Evolutionary conservation across 2,329 filamentous ascomycete genomes (phyloP), one percentile per base, ranked within the genome.

Genomic region (Aquanectria penicillioides): DNA sequence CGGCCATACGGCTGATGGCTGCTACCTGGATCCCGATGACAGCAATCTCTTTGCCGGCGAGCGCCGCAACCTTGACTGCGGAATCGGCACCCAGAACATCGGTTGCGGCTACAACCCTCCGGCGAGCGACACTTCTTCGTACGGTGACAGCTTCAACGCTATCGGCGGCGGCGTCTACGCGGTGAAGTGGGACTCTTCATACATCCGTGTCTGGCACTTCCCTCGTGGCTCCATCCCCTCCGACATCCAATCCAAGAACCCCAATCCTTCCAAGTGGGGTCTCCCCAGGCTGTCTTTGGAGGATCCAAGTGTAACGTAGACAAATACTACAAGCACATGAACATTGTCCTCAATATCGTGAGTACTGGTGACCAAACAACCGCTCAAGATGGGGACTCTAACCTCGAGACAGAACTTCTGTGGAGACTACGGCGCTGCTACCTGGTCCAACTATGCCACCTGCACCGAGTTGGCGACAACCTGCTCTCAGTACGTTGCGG

Each of bases 191-290:
- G 89, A 89, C 46, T 77, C 80, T 9, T 75, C 84, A 2, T 84
- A 82, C 54, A 90, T 96, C 72, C 87, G 83, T 54, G 81, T 95
- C 62, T 96, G 89, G 87, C 91, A 91, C 78, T 96, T 93, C 74
- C 79, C 87, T 2, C 85, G 89, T n/a, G 77, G 75, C 25, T 71
- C 74, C 8, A 84, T 94, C 34, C 92, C 93, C 0, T 69, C 74
- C 0, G 89, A 95, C 69, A 88, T 94, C 46, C 73, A 76, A 5
- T 74, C 75, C 26, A 85, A 78, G 52, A 78, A 67, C 6, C 92
- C 92, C 0, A 77, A 89, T 34, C 91, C 92, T 0, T 73, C 75
- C 0, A 75, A 71, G 13, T 96, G 92, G 92, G 89, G 88, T 1
- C 77, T 79, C 2, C 92, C 93, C 0, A 86, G 7, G 91, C 89